Evolutionary conservation across 148 eudicot genomes (phyloP), one percentile per base, ranked within the genome.

Genomic region (Chenopodium album): DNA sequence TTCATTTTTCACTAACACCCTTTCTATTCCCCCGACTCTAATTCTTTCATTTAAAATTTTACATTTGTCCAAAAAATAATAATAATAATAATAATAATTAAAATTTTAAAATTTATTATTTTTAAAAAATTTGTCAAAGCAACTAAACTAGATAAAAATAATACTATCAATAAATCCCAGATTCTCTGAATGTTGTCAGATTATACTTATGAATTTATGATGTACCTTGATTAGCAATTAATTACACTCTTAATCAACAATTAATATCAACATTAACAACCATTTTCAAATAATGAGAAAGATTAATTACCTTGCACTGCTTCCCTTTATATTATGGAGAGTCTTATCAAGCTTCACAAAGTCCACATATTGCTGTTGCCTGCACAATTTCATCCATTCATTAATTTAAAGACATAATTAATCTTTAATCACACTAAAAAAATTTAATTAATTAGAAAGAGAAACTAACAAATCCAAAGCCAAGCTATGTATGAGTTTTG

Each of bases 321-420:
- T 94, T 29, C 98, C 98, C 79, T 92, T 94, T 81, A 94, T 84
- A 79, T 92, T 94, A 82, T 94, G 98, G 67, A 94, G 92, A 87
- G 88, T 87, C 9, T 92, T 88, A 87, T 92, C 94, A 75, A 94
- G 86, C 86, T 80, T 90, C 84, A 83, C 87, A 76, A 87, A 94
- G 79, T 94, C 98, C 68, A 94, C 94, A 84, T 77, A 80, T 34
- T 85, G 85, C 71, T 94, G 90, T 41, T 86, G 85, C 81, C 98
- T 94, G 66, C 59, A 81, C 31, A 29, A 83, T 41, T 41, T 79
- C 56, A 66, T 11, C 2, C n/a, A 22, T 75, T 29, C 22, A 56
- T 28, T 29, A 50, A 9, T 44, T 14, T 44, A 73, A 44, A 22
- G 14, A 19, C 0, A 52, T n/a, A 63, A 26, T 26, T 26, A 26